These are phyloP conservation scores for Aurifilum marmelostoma DNA, from an alignment of 2,329 filamentous ascomycete genomes.

Conservation along the genomic window DNA sequence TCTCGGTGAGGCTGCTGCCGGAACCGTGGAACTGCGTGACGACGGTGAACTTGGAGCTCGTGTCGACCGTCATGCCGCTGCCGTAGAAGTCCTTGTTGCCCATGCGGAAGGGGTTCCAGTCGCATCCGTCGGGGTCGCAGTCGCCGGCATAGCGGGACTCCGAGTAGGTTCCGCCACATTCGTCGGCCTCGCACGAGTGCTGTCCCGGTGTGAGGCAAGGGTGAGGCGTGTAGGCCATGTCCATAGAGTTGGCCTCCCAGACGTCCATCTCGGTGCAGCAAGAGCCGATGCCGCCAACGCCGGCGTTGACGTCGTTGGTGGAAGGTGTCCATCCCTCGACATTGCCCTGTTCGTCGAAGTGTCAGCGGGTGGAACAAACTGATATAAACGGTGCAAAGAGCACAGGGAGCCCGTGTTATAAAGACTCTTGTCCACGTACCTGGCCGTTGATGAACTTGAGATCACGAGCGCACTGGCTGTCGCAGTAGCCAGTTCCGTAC, in stretches of 20 bases:
- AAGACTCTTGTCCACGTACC: constrained; percentile 30
- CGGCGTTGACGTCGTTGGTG: constrained; percentile 54
- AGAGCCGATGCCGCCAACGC: constrained; percentile 51
- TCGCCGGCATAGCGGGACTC: constrained; percentile 57
- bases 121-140: constrained; percentile 68
- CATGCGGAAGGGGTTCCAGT: constrained; percentile 68
- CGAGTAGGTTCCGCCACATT: constrained; percentile 54
- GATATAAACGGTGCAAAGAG: too few species aligned
- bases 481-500: constrained; percentile 53
- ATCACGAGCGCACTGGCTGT: constrained; percentile 41
- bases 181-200: constrained; percentile 45
- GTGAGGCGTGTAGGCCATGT: constrained; percentile 62
- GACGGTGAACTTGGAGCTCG: constrained; percentile 59
- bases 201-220: constrained; percentile 53
- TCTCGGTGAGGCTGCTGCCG: constrained; percentile 49
- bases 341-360: too few species aligned
- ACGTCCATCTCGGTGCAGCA: constrained; percentile 58
- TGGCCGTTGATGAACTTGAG: constrained; percentile 49
- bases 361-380: too few species aligned
- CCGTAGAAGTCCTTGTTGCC: constrained; percentile 65
- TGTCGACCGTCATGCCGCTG: constrained; percentile 59
- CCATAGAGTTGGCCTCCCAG: constrained; percentile 66
- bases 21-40: constrained; percentile 64
- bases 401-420: too few species aligned
- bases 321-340: constrained; percentile 51